A percentile compares a stretch with the other conserved stretches of the same genome.
These are phyloP conservation scores for Claviceps sp. DNA, from an alignment of 2,329 filamentous ascomycete species.

Conservation along the genomic window DNA sequence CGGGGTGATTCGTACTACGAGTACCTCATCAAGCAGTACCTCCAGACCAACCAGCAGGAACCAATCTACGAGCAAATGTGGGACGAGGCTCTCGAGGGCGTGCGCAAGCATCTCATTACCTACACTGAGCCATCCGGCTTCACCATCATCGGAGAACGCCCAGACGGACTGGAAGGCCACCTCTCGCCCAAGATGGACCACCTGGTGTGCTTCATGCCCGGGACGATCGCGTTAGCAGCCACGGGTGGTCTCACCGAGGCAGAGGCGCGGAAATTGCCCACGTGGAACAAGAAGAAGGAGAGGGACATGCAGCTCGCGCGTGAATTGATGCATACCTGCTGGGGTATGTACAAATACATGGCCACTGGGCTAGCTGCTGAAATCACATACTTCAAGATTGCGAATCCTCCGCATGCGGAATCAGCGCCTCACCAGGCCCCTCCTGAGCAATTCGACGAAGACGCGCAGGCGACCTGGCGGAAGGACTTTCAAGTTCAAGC, in stretches of 20 bases:
- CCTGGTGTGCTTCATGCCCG: slow-evolving; percentile 92
- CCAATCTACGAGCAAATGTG: slow-evolving; percentile 84
- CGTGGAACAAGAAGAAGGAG: slow-evolving; percentile 69
- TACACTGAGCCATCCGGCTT: slow-evolving; percentile 71
- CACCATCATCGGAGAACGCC: slow-evolving; percentile 83
- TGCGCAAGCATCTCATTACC: slow-evolving; percentile 84
- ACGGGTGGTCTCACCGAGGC: slow-evolving; percentile 67
- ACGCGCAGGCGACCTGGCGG: slow-evolving; percentile 51
- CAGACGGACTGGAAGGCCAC: slow-evolving; percentile 50
- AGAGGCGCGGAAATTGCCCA: slow-evolving; percentile 56
- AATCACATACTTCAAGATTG: slow-evolving; percentile 80
- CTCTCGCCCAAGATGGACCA: slow-evolving; percentile 94
- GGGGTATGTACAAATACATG: slow-evolving; percentile 91
- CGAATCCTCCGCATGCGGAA: slow-evolving; percentile 49
- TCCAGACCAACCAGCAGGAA: slow-evolving; percentile 83
- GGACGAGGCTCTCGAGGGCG: slow-evolving; percentile 70
- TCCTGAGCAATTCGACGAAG: slow-evolving; percentile 36
- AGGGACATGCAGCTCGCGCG: slow-evolving; percentile 76
- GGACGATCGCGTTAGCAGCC: slow-evolving; percentile 79
- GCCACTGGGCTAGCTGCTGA: slow-evolving; percentile 85
- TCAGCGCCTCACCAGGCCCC: slow-evolving; percentile 32
- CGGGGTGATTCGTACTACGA: slow-evolving; percentile 97
- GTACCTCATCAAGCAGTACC: slow-evolving; percentile 96
- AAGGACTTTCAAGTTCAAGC: slow-evolving; percentile 66
- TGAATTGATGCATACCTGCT: slow-evolving; percentile 93